Conservation (phyloP, 306 rosid genomes). For the Macrotyloma uniflorum region DNA sequence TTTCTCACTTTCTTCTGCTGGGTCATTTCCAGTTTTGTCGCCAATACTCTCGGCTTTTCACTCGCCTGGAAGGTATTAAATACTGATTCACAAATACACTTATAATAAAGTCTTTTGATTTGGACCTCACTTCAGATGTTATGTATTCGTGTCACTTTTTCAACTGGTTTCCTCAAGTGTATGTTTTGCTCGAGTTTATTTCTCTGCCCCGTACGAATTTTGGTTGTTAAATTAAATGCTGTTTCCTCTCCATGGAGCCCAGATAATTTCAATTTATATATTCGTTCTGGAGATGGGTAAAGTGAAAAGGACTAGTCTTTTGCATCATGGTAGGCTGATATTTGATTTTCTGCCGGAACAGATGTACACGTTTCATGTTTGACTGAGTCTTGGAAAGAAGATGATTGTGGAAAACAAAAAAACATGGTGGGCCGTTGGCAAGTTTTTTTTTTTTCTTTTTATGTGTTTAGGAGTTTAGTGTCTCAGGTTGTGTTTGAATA, state of each 20-base stretch:
- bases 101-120: not conserved
- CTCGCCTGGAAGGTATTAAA: slow-evolving; percentile 69
- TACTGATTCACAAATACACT: not conserved
- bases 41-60: slow-evolving; percentile 54
- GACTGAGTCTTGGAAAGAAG: not conserved
- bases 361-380: no score
- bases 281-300: not conserved
- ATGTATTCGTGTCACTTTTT: not conserved
- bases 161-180: not conserved
- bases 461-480: not conserved
- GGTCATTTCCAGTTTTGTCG: slow-evolving; percentile 62
- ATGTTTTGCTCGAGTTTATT: not conserved
- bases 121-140: not conserved
- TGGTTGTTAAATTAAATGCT: not conserved
- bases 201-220: not conserved
- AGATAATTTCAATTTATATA: not conserved
- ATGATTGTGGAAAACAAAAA: not conserved
- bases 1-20: slow-evolving; percentile 64
- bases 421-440: not conserved
- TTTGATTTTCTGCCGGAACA: not conserved
- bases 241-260: not conserved
- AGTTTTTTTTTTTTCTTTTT: not conserved
- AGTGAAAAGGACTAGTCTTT: not conserved
- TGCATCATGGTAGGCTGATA: not conserved
- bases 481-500: not conserved